phyloP scores from a whole-genome alignment of 371 early-diverging fungal genomes.

The Choanephora cucurbitarum region DNA sequence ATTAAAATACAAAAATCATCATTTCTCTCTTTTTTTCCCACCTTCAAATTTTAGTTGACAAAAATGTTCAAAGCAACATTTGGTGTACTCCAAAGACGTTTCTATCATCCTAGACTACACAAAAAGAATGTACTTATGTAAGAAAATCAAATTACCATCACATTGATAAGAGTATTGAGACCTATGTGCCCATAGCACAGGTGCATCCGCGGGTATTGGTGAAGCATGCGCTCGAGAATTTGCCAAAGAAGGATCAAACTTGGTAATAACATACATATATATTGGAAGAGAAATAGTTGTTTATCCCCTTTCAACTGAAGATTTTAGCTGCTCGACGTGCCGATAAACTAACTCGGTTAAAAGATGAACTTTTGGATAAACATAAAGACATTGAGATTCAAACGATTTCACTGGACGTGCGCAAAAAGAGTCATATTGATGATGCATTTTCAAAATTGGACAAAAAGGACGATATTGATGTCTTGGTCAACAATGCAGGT shows the following conservation, averaged over 20 bases:
- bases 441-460: conserved; percentile 57
- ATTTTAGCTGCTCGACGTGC: conserved; percentile 79
- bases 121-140: background rate
- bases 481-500: conserved; percentile 55
- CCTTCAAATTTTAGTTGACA: too few species aligned
- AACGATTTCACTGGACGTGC: conserved; percentile 72
- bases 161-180: background rate
- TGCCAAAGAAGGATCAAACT: conserved; percentile 76
- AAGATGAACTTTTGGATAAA: conserved; percentile 42
- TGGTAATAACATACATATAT: conserved; percentile 44
- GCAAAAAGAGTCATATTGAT: conserved; percentile 57
- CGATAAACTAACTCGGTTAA: conserved; percentile 66
- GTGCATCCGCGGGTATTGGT: conserved; percentile 50
- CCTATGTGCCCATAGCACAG: background rate
- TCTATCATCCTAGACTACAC: background rate
- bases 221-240: conserved; percentile 83
- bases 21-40: too few species aligned
- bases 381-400: conserved; percentile 62
- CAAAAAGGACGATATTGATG: conserved; percentile 36
- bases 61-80: too few species aligned
- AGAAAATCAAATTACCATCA: background rate
- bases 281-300: too few species aligned
- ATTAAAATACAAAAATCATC: too few species aligned
- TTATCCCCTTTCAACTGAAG: too few species aligned
- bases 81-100: background rate